Percentiles rank a stretch among this genome's conserved stretches.
Conservation (phyloP, 139 green algal genomes). For the Marvania coccoides region DNA sequence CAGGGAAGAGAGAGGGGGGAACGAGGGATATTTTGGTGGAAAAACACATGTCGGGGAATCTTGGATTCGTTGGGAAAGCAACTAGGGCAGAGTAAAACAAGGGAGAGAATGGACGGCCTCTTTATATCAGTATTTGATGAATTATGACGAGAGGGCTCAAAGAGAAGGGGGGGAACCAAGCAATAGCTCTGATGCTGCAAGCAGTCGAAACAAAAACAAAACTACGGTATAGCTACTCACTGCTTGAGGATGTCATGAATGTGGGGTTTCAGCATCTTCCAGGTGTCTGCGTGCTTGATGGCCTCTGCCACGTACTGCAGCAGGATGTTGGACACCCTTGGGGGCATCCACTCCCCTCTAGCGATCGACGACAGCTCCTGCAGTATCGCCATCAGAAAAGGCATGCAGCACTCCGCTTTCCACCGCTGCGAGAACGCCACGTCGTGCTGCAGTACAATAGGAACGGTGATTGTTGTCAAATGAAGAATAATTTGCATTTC, state of each 20-base stretch:
- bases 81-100: no score
- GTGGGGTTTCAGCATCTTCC: constrained; percentile 74
- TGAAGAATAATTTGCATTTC: no score
- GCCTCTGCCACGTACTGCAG: constrained; percentile 67
- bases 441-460: no score
- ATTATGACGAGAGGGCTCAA: no score
- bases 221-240: neutral
- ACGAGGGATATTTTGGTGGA: neutral
- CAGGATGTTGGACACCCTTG: constrained; percentile 70
- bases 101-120: no score
- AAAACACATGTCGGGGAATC: no score
- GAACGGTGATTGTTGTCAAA: no score
- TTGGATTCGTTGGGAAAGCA: no score
- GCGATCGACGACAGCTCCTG: constrained; percentile 46
- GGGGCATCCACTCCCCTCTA: constrained; percentile 51
- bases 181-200: no score
- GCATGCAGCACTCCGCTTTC: constrained; percentile 40
- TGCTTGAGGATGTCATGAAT: constrained; percentile 46
- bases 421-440: constrained; percentile 60
- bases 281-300: constrained; percentile 30
- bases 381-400: constrained; percentile 74
- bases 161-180: no score
- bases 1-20: neutral
- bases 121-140: no score
- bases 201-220: neutral